These are phyloP conservation scores for Boletus subparvulus DNA, from an alignment of 768 basidiomycete species.

Conservation along the genomic window DNA sequence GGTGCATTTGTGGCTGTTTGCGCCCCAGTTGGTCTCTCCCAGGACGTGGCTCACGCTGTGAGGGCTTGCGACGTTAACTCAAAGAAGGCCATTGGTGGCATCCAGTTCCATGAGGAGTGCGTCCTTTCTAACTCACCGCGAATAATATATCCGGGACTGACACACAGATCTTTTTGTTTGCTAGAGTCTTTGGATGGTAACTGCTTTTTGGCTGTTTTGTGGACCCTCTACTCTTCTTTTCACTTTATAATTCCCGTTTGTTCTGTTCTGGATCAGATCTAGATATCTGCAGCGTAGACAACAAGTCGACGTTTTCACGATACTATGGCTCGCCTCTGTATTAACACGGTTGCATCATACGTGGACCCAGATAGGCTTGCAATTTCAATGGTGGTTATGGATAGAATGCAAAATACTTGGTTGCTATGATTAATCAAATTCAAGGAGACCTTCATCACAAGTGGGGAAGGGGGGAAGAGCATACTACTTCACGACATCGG, in stretches of 20 bases:
- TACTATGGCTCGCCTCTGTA: no score
- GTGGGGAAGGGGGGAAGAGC: no score
- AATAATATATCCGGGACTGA: neutral
- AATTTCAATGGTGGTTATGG: no score
- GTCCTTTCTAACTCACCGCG: slow-evolving; percentile 10
- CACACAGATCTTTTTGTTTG: neutral
- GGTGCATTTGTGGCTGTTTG: slow-evolving; percentile 45
- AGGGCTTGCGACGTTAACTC: slow-evolving; percentile 24
- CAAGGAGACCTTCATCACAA: no score
- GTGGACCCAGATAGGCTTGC: neutral
- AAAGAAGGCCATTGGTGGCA: slow-evolving; percentile 35
- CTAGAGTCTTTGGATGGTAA: slow-evolving; percentile 30
- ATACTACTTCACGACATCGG: no score
- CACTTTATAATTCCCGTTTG: no score
- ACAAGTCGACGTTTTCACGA: no score
- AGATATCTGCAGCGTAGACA: no score
- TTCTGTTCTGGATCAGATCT: no score
- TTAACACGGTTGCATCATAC: no score
- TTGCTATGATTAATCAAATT: no score
- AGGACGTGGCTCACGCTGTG: slow-evolving; percentile 34
- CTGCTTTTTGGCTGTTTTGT: neutral
- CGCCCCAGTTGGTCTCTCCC: slow-evolving; percentile 39
- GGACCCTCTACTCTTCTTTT: neutral
- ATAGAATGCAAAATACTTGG: no score
- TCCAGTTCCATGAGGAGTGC: slow-evolving; percentile 42